A percentile compares a stretch with the other conserved stretches of the same genome.
Conservation (phyloP, 2,329 filamentous ascomycete species). For the Chalara sp. region DNA sequence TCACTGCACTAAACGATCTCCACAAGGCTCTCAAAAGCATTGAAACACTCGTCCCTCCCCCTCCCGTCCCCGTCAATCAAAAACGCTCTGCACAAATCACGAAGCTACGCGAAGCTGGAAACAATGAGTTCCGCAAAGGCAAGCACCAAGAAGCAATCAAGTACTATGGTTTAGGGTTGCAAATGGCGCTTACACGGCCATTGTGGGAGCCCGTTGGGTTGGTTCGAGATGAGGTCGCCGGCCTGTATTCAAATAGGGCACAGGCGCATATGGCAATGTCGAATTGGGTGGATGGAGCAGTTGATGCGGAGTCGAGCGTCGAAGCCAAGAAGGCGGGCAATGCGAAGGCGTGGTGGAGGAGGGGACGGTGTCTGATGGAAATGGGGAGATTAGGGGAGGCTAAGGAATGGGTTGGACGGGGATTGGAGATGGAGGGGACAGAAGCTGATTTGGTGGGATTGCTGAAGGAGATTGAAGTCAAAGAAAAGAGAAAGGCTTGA, state of each 20-base stretch:
- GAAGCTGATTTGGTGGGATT: conserved; percentile 57
- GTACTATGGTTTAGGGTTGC: conserved; percentile 77
- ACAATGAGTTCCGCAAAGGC: conserved; percentile 73
- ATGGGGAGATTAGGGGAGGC: conserved; percentile 87
- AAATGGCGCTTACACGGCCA: conserved; percentile 80
- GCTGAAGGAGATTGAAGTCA: conserved; percentile 54
- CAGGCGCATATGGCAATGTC: conserved; percentile 82
- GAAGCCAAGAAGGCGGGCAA: conserved; percentile 84
- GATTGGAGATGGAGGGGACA: conserved; percentile 75
- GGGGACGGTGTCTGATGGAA: conserved; percentile 79
- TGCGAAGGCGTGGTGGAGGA: conserved; percentile 89
- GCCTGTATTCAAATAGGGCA: conserved; percentile 77
- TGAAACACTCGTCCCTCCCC: conserved; percentile 63
- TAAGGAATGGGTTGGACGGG: conserved; percentile 66
- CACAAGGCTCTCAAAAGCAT: conserved; percentile 68
- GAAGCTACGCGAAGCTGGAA: conserved; percentile 87
- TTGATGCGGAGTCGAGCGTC: conserved; percentile 82
- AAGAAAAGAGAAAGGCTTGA: conserved; percentile 19
- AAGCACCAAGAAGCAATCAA: conserved; percentile 69
- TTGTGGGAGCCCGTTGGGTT: conserved; percentile 82
- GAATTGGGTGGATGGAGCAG: conserved; percentile 77
- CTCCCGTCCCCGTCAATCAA: conserved; percentile 85
- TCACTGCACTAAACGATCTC: conserved; percentile 69
- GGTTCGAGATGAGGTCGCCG: conserved; percentile 76
- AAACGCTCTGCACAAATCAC: conserved; percentile 82